phyloP scores from a whole-genome alignment of 371 early-diverging fungal genomes.

The Mortierella sp. region DNA sequence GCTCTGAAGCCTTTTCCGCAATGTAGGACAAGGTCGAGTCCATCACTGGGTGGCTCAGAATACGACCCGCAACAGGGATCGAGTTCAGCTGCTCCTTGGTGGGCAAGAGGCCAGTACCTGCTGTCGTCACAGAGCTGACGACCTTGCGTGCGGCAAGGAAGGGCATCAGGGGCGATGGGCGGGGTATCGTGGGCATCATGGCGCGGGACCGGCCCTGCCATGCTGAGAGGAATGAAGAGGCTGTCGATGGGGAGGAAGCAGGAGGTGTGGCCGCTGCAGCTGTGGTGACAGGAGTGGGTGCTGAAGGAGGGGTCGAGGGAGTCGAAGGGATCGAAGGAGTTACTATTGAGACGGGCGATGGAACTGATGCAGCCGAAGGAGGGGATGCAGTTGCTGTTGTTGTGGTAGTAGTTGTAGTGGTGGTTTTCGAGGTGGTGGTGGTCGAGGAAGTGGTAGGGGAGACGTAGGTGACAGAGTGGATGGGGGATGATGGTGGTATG shows the following conservation, averaged over 20 bases:
- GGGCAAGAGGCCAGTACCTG: constrained; percentile 38
- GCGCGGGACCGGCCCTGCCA: constrained; percentile 42
- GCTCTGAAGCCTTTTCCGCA: constrained; percentile 44
- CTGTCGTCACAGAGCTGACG: constrained; percentile 38
- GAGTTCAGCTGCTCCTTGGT: constrained; percentile 49
- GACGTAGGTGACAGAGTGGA: constrained; percentile 10
- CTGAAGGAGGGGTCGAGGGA: neutral
- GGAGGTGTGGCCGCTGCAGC: neutral
- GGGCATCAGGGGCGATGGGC: constrained; percentile 48
- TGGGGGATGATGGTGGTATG: constrained; percentile 21
- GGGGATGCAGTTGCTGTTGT: constrained; percentile 11
- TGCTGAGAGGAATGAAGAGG: constrained; percentile 35
- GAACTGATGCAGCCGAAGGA: neutral
- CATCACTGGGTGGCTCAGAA: constrained; percentile 53
- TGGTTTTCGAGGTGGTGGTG: neutral
- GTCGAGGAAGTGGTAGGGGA: neutral
- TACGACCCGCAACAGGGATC: constrained; percentile 46
- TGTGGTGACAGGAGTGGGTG: neutral
- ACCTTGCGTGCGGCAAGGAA: constrained; percentile 44
- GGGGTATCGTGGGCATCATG: constrained; percentile 50
- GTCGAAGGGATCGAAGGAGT: neutral
- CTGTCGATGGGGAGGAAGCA: neutral
- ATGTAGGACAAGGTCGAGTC: constrained; percentile 52
- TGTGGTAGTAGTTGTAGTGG: constrained; percentile 9
- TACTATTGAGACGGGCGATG: neutral